Evolutionary conservation across 352 stramenopile species (phyloP).

Genomic region (Hyaloperonospora brassicae): DNA sequence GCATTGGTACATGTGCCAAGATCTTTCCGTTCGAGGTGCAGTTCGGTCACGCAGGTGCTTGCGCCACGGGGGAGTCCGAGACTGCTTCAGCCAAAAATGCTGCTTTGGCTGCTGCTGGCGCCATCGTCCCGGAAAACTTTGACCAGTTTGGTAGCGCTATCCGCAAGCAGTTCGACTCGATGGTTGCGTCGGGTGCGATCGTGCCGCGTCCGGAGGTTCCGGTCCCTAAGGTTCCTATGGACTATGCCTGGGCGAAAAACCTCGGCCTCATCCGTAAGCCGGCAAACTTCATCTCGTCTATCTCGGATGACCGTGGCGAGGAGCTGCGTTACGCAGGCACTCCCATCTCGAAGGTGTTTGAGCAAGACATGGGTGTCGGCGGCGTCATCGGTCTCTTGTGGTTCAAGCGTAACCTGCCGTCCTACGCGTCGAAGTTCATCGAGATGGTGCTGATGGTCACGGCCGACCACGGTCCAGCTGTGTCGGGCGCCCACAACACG

Average conservation of each 20-base stretch:
- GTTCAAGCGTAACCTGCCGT: conserved; percentile 89
- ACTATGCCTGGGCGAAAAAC: conserved; percentile 95
- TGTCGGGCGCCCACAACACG: conserved; percentile 95
- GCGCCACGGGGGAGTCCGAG: conserved; percentile 89
- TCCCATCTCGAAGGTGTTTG: conserved; percentile 93
- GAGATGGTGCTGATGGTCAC: conserved; percentile 98
- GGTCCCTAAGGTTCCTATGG: conserved; percentile 93
- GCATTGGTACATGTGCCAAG: conserved; percentile 95
- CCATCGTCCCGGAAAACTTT: conserved; percentile 91
- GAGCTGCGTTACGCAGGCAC: conserved; percentile 93
- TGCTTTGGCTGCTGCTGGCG: conserved; percentile 83
- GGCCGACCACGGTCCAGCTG: conserved; percentile 92
- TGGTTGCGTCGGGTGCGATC: conserved; percentile 74
- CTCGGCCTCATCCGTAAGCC: conserved; percentile 94
- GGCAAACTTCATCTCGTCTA: conserved; percentile 96
- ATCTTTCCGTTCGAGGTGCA: conserved; percentile 97
- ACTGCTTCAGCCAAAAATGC: conserved; percentile 92
- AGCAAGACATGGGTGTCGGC: conserved; percentile 90
- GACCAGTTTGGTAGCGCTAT: conserved; percentile 92
- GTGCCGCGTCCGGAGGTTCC: conserved; percentile 84
- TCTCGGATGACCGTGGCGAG: conserved; percentile 95
- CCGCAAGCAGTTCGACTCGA: conserved; percentile 82
- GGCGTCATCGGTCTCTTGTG: conserved; percentile 93
- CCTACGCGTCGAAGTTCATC: conserved; percentile 93
- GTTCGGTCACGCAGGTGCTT: conserved; percentile 93